phyloP scores from a whole-genome alignment of 2,329 filamentous ascomycete species.

The Epichloe elymi region DNA sequence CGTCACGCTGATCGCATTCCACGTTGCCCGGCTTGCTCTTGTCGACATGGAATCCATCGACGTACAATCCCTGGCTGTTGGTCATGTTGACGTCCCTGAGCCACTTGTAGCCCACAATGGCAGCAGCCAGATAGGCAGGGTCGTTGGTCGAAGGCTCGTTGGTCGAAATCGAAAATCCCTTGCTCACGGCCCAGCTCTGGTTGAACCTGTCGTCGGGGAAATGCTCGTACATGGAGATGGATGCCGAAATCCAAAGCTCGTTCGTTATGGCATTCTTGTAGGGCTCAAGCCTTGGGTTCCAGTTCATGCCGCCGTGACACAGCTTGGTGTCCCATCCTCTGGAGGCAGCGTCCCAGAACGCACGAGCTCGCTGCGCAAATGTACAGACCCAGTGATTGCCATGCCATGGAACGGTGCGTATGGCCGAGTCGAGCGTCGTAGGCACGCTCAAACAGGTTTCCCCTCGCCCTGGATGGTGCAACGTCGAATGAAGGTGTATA shows the following conservation, averaged over 20 bases:
- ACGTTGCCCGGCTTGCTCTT: constrained; percentile 50
- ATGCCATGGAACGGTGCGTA: constrained; percentile 48
- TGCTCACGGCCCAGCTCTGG: constrained; percentile 44
- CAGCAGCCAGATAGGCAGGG: constrained; percentile 55
- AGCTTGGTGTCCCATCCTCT: constrained; percentile 70
- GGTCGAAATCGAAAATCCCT: constrained; percentile 11
- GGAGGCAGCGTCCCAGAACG: constrained; percentile 75
- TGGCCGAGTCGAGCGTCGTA: constrained; percentile 3
- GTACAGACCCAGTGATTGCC: constrained; percentile 60
- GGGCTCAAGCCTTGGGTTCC: constrained; percentile 66
- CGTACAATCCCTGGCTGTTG: constrained; percentile 59
- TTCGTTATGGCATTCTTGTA: constrained; percentile 98
- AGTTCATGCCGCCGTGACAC: constrained; percentile 80
- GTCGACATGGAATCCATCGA: constrained; percentile 77
- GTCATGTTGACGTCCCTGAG: constrained; percentile 69
- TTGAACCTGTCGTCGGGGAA: constrained; percentile 70
- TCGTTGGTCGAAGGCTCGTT: constrained; percentile 30
- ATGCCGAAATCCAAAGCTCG: constrained; percentile 75
- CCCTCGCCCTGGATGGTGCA: constrained; percentile 37
- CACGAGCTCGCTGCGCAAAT: constrained; percentile 69
- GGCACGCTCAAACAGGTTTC: constrained; percentile 6
- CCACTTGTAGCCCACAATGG: constrained; percentile 71
- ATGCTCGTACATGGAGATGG: constrained; percentile 77
- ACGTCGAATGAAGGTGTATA: constrained; percentile 51
- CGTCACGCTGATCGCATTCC: constrained; percentile 66